Conservation (phyloP, 2,329 filamentous ascomycete species). For the Fusarium neocosmosporiellum region DNA sequence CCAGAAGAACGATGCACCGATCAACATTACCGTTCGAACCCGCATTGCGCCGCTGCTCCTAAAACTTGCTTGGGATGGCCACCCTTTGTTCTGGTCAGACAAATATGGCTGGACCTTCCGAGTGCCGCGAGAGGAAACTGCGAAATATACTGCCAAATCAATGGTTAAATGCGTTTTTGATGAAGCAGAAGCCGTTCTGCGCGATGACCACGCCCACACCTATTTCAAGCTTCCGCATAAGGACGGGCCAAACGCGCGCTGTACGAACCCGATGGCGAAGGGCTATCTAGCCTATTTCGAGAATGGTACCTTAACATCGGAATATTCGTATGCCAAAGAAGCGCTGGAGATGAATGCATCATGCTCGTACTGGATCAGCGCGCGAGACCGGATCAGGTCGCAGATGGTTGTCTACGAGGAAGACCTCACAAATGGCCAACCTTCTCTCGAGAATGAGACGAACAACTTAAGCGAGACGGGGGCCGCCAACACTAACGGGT, state of each 20-base stretch:
- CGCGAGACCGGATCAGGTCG: constrained; percentile 90
- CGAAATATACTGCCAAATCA: constrained; percentile 76
- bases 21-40: constrained; percentile 86
- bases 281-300: constrained; percentile 93
- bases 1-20: constrained; percentile 71
- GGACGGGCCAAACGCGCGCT: constrained; percentile 87
- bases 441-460: background rate
- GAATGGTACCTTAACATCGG: constrained; percentile 85
- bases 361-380: constrained; percentile 99
- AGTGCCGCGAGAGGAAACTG: constrained; percentile 70
- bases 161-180: constrained; percentile 84
- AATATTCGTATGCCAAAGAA: constrained; percentile 91
- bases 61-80: constrained; percentile 86
- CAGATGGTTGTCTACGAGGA: constrained; percentile 93
- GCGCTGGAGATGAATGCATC: constrained; percentile 98
- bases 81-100: constrained; percentile 93
- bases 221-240: constrained; percentile 98
- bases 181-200: constrained; percentile 73
- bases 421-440: constrained; percentile 55
- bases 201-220: constrained; percentile 71
- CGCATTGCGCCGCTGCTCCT: constrained; percentile 88
- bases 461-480: constrained; percentile 6
- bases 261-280: constrained; percentile 90
- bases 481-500: constrained; percentile 63
- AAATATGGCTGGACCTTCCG: constrained; percentile 93